These are phyloP conservation scores for Jacaranda copaia DNA, from an alignment of 257 asterid species.

Conservation along the genomic window DNA sequence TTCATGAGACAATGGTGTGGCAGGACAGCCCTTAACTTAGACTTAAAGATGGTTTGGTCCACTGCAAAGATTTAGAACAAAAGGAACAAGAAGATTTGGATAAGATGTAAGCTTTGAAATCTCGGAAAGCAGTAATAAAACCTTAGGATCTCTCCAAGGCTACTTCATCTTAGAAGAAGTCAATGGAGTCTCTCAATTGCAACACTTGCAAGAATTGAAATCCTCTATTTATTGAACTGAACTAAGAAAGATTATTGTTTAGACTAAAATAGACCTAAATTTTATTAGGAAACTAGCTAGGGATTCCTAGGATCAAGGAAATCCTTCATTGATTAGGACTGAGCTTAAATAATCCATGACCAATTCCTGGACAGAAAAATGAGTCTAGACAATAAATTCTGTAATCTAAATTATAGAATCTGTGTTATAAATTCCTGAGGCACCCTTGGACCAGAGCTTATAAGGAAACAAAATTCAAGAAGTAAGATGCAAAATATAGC, in stretches of 20 bases:
- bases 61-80: neutral
- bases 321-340: neutral
- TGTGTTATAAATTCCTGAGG: neutral
- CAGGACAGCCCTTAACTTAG: neutral
- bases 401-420: too few species aligned
- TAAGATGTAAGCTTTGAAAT: constrained; percentile 5
- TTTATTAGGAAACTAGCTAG: neutral
- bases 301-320: neutral
- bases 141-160: neutral
- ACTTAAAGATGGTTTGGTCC: neutral
- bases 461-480: neutral
- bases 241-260: too few species aligned
- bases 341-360: neutral
- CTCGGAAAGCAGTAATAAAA: neutral
- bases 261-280: neutral
- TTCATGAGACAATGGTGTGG: neutral
- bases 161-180: neutral
- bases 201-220: neutral
- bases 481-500: neutral
- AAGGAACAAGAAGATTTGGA: neutral
- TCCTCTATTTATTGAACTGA: neutral
- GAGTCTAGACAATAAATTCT: neutral
- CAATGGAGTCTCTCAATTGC: neutral
- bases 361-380: neutral
- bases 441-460: neutral